Evolutionary conservation across 2,329 filamentous ascomycete genomes (phyloP).

Genomic region (Fusarium palustre): DNA sequence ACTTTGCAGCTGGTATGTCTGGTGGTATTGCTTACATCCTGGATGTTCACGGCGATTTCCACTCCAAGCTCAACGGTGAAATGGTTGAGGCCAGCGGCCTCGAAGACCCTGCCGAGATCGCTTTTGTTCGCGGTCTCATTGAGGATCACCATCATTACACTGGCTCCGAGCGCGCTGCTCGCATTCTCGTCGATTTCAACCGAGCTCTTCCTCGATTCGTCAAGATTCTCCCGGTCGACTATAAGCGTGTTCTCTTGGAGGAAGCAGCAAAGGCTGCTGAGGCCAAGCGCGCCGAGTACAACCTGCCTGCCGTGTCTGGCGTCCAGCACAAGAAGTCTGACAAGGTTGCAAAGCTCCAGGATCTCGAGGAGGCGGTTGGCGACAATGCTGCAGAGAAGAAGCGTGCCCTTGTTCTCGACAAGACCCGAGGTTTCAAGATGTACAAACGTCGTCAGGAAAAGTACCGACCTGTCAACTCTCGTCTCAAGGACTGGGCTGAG

Average conservation of each 20-base stretch:
- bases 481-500: slow-evolving; percentile 94
- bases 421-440: slow-evolving; percentile 98
- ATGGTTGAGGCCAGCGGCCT: slow-evolving; percentile 93
- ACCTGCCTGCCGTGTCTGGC: slow-evolving; percentile 80
- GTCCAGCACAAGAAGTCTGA: slow-evolving; percentile 70
- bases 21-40: slow-evolving; percentile 96
- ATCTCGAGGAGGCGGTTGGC: slow-evolving; percentile 91
- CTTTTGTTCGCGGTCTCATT: slow-evolving; percentile 88
- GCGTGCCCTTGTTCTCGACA: slow-evolving; percentile 91
- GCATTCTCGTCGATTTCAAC: slow-evolving; percentile 94
- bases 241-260: slow-evolving; percentile 91
- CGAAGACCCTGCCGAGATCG: slow-evolving; percentile 88
- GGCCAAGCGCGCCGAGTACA: slow-evolving; percentile 85
- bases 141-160: slow-evolving; percentile 99
- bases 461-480: slow-evolving; percentile 85
- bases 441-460: slow-evolving; percentile 94
- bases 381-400: slow-evolving; percentile 91
- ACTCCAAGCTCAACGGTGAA: slow-evolving; percentile 93
- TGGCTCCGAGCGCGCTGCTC: slow-evolving; percentile 91
- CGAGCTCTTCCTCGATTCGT: slow-evolving; percentile 89
- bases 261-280: slow-evolving; percentile 87
- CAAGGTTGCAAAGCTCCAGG: slow-evolving; percentile 77
- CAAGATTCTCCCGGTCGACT: slow-evolving; percentile 94
- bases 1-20: slow-evolving; percentile 98
- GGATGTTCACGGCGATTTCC: slow-evolving; percentile 89